Percentiles rank a stretch among this genome's conserved stretches.
Conservation (phyloP, 2,329 filamentous ascomycete genomes). For the Zalaria sp. region DNA sequence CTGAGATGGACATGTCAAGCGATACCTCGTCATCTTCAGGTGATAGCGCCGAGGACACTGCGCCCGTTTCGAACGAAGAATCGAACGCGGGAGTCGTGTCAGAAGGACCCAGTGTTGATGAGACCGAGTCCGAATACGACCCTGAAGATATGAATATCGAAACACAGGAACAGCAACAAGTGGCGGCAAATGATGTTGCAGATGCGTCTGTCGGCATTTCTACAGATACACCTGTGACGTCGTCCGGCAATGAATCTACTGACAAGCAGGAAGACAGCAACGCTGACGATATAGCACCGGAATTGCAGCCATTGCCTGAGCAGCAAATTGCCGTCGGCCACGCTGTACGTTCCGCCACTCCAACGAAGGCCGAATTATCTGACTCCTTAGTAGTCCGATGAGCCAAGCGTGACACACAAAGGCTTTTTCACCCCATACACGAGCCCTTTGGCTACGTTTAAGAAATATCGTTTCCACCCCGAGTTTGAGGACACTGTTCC, state of each 20-base stretch:
- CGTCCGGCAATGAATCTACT: too few relatives aligned
- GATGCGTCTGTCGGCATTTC: too few relatives aligned
- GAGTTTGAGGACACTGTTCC: conserved; percentile 53
- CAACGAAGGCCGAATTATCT: too few relatives aligned
- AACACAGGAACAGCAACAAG: too few relatives aligned
- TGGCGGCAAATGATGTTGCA: too few relatives aligned
- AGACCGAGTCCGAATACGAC: too few relatives aligned
- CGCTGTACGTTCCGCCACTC: conserved; percentile 2
- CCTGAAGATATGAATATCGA: too few relatives aligned
- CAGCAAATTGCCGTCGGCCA: conserved; percentile 10
- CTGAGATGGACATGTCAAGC: conserved; percentile 4
- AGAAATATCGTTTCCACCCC: conserved; percentile 81
- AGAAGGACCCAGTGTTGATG: too few relatives aligned
- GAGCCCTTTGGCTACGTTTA: conserved; percentile 71
- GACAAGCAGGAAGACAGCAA: too few relatives aligned
- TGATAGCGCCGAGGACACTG: conserved; percentile 7
- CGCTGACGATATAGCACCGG: conserved; percentile 25
- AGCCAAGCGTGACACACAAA: not conserved
- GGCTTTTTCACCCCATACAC: conserved; percentile 48
- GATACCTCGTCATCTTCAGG: not conserved
- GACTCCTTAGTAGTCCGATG: too few relatives aligned
- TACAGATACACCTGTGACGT: too few relatives aligned
- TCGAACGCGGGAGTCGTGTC: too few relatives aligned
- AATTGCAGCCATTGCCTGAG: conserved; percentile 18
- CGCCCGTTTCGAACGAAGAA: conserved; percentile 8